These are phyloP conservation scores for Colletotrichum sp. DNA, from an alignment of 2,329 filamentous ascomycete genomes.

Conservation along the genomic window DNA sequence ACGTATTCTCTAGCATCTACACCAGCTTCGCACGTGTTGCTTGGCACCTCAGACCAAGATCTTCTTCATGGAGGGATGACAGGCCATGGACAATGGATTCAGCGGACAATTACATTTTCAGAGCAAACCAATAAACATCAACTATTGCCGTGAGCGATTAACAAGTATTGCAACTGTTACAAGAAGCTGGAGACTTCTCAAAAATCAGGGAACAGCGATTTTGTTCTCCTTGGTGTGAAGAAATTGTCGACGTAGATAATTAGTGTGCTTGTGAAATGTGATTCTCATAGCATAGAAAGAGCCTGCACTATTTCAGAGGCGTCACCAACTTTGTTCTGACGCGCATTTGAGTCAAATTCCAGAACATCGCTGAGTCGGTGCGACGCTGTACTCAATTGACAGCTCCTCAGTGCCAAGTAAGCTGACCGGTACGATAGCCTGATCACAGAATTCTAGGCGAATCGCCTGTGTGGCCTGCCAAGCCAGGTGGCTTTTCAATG, in stretches of 20 bases:
- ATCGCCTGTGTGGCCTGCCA: not conserved
- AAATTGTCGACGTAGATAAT: not conserved
- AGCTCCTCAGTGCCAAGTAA: not conserved
- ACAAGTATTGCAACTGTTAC: accelerated
- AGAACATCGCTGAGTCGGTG: not conserved
- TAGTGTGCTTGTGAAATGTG: not conserved
- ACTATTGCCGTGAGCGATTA: not conserved
- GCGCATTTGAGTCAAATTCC: not conserved
- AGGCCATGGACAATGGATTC: not conserved
- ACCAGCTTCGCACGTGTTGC: not conserved
- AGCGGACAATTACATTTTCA: not conserved
- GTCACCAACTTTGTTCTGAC: not conserved
- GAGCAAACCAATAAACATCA: not conserved
- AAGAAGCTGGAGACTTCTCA: not conserved
- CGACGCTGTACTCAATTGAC: not conserved
- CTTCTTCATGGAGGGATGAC: not conserved
- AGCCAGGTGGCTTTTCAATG: not conserved
- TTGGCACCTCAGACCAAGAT: not conserved
- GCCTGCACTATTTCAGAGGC: not conserved
- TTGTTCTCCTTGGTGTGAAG: not conserved
- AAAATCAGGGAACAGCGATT: not conserved
- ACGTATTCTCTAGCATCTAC: not conserved
- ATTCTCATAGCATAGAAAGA: not conserved
- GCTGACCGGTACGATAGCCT: not conserved
- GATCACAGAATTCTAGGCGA: not conserved